Conservation (phyloP, 2,329 filamentous ascomycete species). For the Fragosphaeria purpurea region DNA sequence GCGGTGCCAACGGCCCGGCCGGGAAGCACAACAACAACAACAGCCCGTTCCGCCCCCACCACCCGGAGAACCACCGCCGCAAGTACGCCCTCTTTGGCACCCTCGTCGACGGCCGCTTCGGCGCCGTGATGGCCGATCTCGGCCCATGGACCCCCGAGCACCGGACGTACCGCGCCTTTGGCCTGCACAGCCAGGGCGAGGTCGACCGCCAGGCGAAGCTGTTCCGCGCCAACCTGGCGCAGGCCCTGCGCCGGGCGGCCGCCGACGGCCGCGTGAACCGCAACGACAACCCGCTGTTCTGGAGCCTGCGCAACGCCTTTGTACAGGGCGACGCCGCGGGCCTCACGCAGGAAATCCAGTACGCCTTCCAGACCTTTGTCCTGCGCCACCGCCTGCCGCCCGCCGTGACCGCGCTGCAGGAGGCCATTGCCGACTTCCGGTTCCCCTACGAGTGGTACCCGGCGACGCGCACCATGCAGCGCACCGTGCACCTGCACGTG, state of each 20-base stretch:
- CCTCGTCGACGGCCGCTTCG: conserved; percentile 23
- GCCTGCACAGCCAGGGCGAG: conserved; percentile 28
- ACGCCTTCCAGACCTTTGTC: conserved; percentile 58
- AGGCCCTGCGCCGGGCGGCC: conserved; percentile 34
- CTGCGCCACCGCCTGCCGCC: conserved; percentile 47
- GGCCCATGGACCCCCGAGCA: conserved; percentile 17
- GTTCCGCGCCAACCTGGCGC: conserved; percentile 35
- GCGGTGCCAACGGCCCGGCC: not conserved
- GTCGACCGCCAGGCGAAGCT: conserved; percentile 33
- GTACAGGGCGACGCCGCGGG: conserved; percentile 39
- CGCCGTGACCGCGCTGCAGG: conserved; percentile 44
- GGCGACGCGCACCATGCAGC: conserved; percentile 65
- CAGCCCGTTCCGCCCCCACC: not conserved
- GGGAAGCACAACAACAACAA: not conserved
- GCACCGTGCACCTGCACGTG: conserved; percentile 84
- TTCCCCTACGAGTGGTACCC: conserved; percentile 91
- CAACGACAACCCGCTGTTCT: conserved; percentile 44
- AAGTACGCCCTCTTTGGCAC: conserved; percentile 19
- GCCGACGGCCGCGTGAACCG: conserved; percentile 26
- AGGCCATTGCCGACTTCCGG: conserved; percentile 67
- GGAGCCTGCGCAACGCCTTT: conserved; percentile 50
- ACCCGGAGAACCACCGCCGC: not conserved
- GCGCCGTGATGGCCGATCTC: conserved; percentile 22
- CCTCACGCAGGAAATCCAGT: conserved; percentile 50
- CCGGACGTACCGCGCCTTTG: conserved; percentile 23